A percentile compares a stretch with the other conserved stretches of the same genome.
Conservation (phyloP, 140 eudicot species). For the Senecio squalidus region DNA sequence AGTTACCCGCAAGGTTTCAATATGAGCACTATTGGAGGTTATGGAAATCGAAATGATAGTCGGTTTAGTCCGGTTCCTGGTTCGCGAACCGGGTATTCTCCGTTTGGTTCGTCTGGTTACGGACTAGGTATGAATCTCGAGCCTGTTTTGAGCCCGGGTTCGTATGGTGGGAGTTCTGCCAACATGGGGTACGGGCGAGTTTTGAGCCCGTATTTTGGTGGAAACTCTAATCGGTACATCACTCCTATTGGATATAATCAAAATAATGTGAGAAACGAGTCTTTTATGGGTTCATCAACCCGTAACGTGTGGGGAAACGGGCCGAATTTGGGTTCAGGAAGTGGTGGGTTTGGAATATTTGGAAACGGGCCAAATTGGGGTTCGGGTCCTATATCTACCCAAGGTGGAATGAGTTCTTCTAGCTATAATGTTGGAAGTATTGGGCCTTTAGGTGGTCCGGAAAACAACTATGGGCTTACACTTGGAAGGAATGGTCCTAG, state of each 20-base stretch:
- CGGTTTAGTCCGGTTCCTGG: constrained; percentile 46
- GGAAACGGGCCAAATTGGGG: constrained; percentile 67
- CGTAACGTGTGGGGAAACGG: constrained; percentile 60
- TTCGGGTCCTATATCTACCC: constrained; percentile 40
- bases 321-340: constrained; percentile 52
- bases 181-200: constrained; percentile 60
- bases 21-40: constrained; percentile 45
- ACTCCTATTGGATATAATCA: constrained; percentile 64
- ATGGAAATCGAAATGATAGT: constrained; percentile 51
- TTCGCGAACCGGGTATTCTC: constrained; percentile 51
- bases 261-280: constrained; percentile 45
- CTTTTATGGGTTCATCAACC: constrained; percentile 42
- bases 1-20: constrained; percentile 62
- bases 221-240: constrained; percentile 43
- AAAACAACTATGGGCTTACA: constrained; percentile 40
- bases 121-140: constrained; percentile 70
- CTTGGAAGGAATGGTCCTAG: constrained; percentile 49
- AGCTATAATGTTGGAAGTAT: constrained; percentile 40
- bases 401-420: constrained; percentile 41
- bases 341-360: constrained; percentile 55
- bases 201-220: constrained; percentile 48
- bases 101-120: constrained; percentile 64
- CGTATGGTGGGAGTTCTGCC: constrained; percentile 44
- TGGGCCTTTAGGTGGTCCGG: constrained; percentile 37
- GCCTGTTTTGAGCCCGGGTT: constrained; percentile 47